These are phyloP conservation scores for Helianthus tuberosus DNA, from an alignment of 129 eudicot genomes.

Conservation along the genomic window DNA sequence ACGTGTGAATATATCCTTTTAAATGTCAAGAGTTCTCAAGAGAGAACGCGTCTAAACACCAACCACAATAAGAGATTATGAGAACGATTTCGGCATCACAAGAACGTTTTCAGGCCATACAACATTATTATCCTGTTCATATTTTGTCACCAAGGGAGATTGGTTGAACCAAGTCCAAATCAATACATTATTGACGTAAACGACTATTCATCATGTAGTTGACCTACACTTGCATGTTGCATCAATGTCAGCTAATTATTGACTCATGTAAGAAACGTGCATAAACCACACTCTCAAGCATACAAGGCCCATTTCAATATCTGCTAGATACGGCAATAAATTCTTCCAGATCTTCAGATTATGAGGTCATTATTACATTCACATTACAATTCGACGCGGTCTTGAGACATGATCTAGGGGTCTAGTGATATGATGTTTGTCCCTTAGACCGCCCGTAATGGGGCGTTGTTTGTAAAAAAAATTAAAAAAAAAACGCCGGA, in stretches of 20 bases:
- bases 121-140: background rate
- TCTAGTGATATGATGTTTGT: no score
- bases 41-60: no score
- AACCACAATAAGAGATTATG: no score
- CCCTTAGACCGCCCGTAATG: no score
- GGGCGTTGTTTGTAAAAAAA: no score
- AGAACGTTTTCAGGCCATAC: background rate
- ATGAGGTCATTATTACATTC: background rate
- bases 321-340: background rate
- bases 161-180: background rate
- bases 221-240: slow-evolving; percentile 4
- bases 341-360: background rate
- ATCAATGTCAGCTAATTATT: slow-evolving; percentile 14
- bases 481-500: no score
- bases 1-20: no score
- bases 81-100: no score
- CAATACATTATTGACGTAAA: background rate
- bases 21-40: no score
- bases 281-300: background rate
- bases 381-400: background rate
- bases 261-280: slow-evolving; percentile 24
- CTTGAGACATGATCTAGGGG: no score
- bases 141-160: background rate
- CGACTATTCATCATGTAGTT: background rate
- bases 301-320: slow-evolving; percentile 13